These are phyloP conservation scores for Lactifluus subvellereus DNA, from an alignment of 768 basidiomycete genomes.

Conservation along the genomic window DNA sequence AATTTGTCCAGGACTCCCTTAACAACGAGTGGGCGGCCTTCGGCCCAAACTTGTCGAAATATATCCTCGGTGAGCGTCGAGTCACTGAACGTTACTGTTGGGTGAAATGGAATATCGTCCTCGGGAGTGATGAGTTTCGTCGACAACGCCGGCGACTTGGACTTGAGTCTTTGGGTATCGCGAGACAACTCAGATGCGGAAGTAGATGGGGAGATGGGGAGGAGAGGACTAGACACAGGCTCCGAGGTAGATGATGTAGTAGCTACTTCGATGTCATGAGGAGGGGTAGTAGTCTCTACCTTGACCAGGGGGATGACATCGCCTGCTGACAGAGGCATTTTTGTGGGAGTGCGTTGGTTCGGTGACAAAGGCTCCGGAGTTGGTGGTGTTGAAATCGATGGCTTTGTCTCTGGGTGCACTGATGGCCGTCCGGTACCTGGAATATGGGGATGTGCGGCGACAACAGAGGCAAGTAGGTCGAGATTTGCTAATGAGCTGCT, in stretches of 20 bases:
- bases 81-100: slow-evolving; percentile 43
- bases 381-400: background rate
- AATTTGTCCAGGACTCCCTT: slow-evolving; percentile 60
- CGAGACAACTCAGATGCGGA: slow-evolving; percentile 19
- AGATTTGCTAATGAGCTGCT: slow-evolving; percentile 14
- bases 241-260: slow-evolving; percentile 20
- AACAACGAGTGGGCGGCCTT: slow-evolving; percentile 74
- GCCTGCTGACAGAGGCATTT: background rate
- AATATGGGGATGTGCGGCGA: slow-evolving; percentile 17
- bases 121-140: slow-evolving; percentile 1
- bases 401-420: slow-evolving; percentile 3
- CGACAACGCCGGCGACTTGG: slow-evolving; percentile 10
- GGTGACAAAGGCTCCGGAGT: background rate
- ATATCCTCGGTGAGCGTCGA: slow-evolving; percentile 48
- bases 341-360: background rate
- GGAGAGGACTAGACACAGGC: slow-evolving; percentile 17
- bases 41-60: slow-evolving; percentile 66
- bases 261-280: slow-evolving; percentile 13
- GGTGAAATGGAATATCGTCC: slow-evolving; percentile 37
- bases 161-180: slow-evolving; percentile 4
- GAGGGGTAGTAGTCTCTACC: slow-evolving; percentile 1
- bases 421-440: slow-evolving; percentile 2
- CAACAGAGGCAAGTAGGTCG: slow-evolving; percentile 19
- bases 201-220: slow-evolving; percentile 21
- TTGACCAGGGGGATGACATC: slow-evolving; percentile 7